Conservation (phyloP, 169 alveolate species). For the Cryptosporidium viatorum region DNA sequence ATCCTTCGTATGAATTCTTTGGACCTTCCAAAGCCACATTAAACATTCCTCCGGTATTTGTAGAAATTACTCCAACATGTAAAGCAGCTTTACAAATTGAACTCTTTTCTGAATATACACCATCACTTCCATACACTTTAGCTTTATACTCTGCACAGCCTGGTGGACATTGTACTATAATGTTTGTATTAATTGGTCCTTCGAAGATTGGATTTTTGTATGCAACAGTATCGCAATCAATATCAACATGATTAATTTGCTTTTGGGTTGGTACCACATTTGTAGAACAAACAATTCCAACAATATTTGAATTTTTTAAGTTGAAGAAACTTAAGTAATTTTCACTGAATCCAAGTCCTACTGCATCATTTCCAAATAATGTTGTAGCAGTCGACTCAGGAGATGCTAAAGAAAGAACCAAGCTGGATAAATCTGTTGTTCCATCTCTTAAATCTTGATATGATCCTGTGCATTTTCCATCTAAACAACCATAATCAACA, state of each 20-base stretch:
- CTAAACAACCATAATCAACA: conserved; percentile 84
- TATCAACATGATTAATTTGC: conserved; percentile 78
- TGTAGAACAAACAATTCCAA: conserved; percentile 89
- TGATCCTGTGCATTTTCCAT: conserved; percentile 85
- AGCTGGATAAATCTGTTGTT: conserved; percentile 78
- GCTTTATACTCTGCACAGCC: conserved; percentile 84
- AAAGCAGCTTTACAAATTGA: conserved; percentile 91
- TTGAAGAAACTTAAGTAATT: conserved; percentile 85
- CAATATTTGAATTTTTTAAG: conserved; percentile 85
- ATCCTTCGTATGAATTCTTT: conserved; percentile 85
- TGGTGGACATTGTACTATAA: conserved; percentile 86
- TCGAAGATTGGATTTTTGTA: conserved; percentile 82
- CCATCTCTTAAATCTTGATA: conserved; percentile 85
- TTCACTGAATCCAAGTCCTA: conserved; percentile 85
- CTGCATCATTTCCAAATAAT: conserved; percentile 81
- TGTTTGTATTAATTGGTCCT: conserved; percentile 86
- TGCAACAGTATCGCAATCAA: conserved; percentile 81
- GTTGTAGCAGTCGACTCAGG: conserved; percentile 75
- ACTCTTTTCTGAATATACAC: conserved; percentile 87
- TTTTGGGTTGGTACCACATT: conserved; percentile 75
- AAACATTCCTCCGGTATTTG: conserved; percentile 85
- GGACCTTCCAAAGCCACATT: conserved; percentile 88
- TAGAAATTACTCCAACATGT: conserved; percentile 87
- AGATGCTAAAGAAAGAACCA: conserved; percentile 78
- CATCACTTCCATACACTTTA: conserved; percentile 86